phyloP scores from a whole-genome alignment of 2,329 filamentous ascomycete species.

The Aspergillus tubingensis region DNA sequence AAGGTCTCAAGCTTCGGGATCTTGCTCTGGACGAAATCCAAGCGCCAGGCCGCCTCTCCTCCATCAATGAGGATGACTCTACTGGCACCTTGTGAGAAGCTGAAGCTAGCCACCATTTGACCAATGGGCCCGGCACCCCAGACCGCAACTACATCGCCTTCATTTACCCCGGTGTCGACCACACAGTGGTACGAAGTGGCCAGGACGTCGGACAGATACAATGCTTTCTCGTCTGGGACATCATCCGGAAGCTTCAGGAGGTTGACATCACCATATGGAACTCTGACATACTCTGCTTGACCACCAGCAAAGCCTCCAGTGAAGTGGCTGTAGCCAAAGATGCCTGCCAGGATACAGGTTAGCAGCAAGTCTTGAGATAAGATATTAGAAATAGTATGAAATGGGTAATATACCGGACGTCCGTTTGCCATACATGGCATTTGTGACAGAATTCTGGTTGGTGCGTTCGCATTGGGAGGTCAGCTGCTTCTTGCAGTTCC shows the following conservation, averaged over 20 bases:
- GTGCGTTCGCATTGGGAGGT: conserved; percentile 80
- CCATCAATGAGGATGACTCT: conserved; percentile 79
- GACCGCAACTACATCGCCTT: conserved; percentile 75
- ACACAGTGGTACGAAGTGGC: conserved; percentile 79
- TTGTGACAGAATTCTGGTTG: conserved; percentile 69
- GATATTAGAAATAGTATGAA: not conserved
- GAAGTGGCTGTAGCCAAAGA: conserved; percentile 73
- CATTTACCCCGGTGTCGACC: conserved; percentile 78
- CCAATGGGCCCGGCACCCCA: conserved; percentile 89
- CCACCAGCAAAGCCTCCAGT: conserved; percentile 85
- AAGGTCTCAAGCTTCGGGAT: conserved; percentile 68
- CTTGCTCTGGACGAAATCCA: conserved; percentile 67
- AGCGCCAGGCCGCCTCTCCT: conserved; percentile 61
- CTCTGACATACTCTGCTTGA: conserved; percentile 82
- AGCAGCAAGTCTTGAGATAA: not conserved
- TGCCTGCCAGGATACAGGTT: conserved; percentile 39
- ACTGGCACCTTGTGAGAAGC: conserved; percentile 70
- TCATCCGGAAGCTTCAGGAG: conserved; percentile 74
- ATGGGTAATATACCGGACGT: conserved; percentile 60
- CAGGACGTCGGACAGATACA: conserved; percentile 81
- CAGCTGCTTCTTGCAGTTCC: conserved; percentile 75
- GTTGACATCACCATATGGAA: conserved; percentile 79
- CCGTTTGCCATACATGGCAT: conserved; percentile 75
- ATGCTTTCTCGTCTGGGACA: conserved; percentile 80
- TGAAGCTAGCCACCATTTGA: conserved; percentile 70